Evolutionary conservation across 1,284 basidiomycete genomes (phyloP).

Genomic region (Exobasidium cylindrosporum): DNA sequence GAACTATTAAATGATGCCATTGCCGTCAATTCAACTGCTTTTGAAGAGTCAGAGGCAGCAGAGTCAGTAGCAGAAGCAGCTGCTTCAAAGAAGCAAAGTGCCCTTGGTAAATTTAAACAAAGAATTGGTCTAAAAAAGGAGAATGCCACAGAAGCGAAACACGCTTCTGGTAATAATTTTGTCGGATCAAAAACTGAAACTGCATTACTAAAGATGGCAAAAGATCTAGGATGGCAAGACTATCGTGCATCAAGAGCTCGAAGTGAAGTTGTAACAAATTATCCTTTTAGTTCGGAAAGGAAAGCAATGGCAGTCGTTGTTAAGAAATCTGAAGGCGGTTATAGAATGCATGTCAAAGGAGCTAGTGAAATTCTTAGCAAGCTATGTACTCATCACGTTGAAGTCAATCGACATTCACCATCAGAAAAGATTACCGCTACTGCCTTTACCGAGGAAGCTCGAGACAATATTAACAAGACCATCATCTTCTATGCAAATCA

Average conservation of each 20-base stretch:
- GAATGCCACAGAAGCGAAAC: slow-evolving; percentile 3
- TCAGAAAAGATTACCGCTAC: slow-evolving; percentile 62
- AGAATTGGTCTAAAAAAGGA: neutral
- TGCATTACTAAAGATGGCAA: slow-evolving; percentile 84
- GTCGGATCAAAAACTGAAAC: slow-evolving; percentile 96
- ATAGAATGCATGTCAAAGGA: slow-evolving; percentile 82
- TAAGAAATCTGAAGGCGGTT: slow-evolving; percentile 62
- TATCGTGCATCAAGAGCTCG: slow-evolving; percentile 70
- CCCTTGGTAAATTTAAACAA: neutral
- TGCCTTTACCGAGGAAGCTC: slow-evolving; percentile 58
- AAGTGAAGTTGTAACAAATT: slow-evolving; percentile 76
- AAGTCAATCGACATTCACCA: slow-evolving; percentile 2
- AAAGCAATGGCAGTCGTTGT: slow-evolving; percentile 96
- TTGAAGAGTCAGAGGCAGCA: slow-evolving; percentile 61
- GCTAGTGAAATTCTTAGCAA: slow-evolving; percentile 87
- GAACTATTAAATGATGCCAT: slow-evolving; percentile 80
- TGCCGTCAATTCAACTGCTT: slow-evolving; percentile 91
- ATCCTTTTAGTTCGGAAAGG: slow-evolving; percentile 90
- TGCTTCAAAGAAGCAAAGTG: slow-evolving; percentile 41
- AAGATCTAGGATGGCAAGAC: slow-evolving; percentile 76
- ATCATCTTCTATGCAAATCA: slow-evolving; percentile 98
- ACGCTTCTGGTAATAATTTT: slow-evolving; percentile 61
- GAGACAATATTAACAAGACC: slow-evolving; percentile 78
- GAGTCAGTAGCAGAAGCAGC: slow-evolving; percentile 61
- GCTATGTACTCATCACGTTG: slow-evolving; percentile 69